Percentiles rank a stretch among this genome's conserved stretches.
Conservation (phyloP, 495 filamentous ascomycete species). For the Neurospora sp. region DNA sequence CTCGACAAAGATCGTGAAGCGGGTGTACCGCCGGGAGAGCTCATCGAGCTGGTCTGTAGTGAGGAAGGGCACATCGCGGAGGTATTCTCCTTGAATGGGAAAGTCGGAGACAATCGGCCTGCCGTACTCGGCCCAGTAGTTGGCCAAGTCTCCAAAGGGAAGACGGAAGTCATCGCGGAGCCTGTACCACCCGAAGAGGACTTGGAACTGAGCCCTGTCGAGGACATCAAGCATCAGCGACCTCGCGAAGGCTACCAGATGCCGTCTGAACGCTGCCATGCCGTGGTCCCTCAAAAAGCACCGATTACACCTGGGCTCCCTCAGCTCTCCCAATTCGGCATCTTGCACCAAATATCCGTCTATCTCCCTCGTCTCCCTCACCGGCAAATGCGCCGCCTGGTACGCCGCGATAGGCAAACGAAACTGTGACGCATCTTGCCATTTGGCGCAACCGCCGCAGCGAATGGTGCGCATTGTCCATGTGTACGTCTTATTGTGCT, state of each 20-base stretch:
- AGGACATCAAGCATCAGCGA: background rate
- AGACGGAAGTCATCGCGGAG: background rate
- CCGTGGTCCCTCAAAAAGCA: background rate
- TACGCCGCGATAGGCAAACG: background rate
- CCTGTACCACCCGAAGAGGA: background rate
- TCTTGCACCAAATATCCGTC: background rate
- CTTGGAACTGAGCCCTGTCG: background rate
- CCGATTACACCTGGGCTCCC: background rate
- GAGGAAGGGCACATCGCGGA: no score
- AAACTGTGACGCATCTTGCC: constrained; percentile 1
- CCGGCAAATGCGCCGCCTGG: background rate
- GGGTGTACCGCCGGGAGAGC: background rate
- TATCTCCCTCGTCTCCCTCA: background rate
- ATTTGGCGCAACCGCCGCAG: background rate
- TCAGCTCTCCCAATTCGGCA: background rate
- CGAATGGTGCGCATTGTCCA: background rate
- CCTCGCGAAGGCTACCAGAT: background rate
- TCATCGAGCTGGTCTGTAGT: background rate
- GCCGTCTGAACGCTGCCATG: background rate
- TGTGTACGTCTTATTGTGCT: no score
- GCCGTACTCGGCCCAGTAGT: background rate
- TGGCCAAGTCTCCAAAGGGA: background rate
- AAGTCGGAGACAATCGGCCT: background rate
- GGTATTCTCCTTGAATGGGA: no score
- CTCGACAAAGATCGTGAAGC: background rate